Evolutionary conservation across 179 eudicot species (phyloP), one percentile per base, ranked within the genome.

Genomic region (Vitellaria paradoxa): DNA sequence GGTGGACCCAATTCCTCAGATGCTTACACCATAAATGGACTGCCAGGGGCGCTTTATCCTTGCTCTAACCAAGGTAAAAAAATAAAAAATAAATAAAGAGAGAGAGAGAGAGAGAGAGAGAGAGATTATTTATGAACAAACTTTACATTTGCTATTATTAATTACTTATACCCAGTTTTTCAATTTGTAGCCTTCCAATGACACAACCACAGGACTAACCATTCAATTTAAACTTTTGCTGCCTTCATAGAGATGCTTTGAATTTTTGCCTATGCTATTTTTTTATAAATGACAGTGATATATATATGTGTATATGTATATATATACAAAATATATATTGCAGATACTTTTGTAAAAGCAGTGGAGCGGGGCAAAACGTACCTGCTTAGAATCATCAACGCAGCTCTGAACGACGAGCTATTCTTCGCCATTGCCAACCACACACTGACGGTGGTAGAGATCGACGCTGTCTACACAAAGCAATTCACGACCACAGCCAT

Each of bases 21-120:
- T 79, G 94, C 94, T 46, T 90, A 87, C 78, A 90, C 94, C 66
- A 88, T 90, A 59, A 90, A 90, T 75, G 94, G 94, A 18, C 85
- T 87, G 13, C 94, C 94, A 8, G 92, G 94, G 11, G 84, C 90
- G 13, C 76, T 84, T 15, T 87, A 90, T 78, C 84, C 83, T 11
- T 90, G 94, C 65, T 85, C 92, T 56, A 57, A 46, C 56, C 81
- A 88, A 82, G 84, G 89, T 84, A 55, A 65, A 45, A 66, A 30
- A 30, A 30, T 0, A 30, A 30, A 30, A 30, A 30, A 30, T 0
- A 30, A 30, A n/a, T n/a, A n/a, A n/a, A n/a, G n/a, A n/a, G n/a
- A n/a, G n/a, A n/a, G n/a, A n/a, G n/a, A n/a, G n/a, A n/a, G n/a
- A n/a, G n/a, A n/a, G n/a, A n/a, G n/a, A n/a, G n/a, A 2, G 37